Evolutionary conservation across 1,284 basidiomycete species (phyloP).

Genomic region (Pterula multifida): DNA sequence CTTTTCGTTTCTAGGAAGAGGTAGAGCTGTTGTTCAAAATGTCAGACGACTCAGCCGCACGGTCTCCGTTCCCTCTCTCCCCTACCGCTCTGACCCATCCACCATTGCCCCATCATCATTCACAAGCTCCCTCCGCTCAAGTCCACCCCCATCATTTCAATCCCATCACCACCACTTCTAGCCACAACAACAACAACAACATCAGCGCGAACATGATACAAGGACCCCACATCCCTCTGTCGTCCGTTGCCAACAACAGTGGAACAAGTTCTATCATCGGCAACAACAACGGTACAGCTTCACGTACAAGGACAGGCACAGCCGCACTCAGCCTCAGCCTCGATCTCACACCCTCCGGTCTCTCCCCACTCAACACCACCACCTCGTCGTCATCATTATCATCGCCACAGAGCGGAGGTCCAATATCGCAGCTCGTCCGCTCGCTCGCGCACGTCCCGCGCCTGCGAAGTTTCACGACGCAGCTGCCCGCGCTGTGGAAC

Average conservation of each 20-base stretch:
- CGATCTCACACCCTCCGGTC: not conserved
- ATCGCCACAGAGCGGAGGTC: conserved; percentile 11
- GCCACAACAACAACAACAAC: not conserved
- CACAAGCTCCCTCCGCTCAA: not conserved
- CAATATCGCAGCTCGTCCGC: conserved; percentile 20
- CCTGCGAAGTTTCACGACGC: conserved; percentile 30
- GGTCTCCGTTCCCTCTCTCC: not conserved
- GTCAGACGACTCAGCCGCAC: conserved; percentile 21
- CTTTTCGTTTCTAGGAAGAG: conserved; percentile 22
- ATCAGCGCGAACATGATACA: not conserved
- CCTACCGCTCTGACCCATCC: not conserved
- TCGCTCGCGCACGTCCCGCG: conserved; percentile 23
- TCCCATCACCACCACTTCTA: not conserved
- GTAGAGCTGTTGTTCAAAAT: conserved; percentile 36
- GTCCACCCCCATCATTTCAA: not conserved
- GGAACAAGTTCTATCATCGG: not conserved
- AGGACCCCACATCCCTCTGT: not conserved
- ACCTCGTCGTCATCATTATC: not conserved
- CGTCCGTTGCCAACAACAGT: not conserved
- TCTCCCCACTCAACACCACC: not conserved
- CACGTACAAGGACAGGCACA: too few species aligned
- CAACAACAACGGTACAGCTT: not conserved
- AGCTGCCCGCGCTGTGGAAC: conserved; percentile 37
- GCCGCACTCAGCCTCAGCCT: not conserved
- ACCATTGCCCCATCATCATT: conserved; percentile 8